phyloP scores from a whole-genome alignment of 257 asterid genomes.

The Lavandula angustifolia region DNA sequence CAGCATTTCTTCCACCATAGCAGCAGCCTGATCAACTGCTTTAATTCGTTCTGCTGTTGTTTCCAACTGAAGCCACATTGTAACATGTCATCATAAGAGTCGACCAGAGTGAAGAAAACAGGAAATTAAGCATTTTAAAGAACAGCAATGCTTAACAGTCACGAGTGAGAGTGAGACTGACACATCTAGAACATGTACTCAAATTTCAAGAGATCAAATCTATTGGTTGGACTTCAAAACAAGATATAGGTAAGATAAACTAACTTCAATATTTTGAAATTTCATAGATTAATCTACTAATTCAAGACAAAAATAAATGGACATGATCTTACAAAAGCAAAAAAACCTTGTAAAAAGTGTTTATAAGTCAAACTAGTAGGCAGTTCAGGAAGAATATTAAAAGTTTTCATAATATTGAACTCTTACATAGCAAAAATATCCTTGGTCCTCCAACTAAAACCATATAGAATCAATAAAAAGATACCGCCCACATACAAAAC shows the following conservation, averaged over 20 bases:
- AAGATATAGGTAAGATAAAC: conserved; percentile 4
- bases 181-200: conserved; percentile 21
- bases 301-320: neutral
- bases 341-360: neutral
- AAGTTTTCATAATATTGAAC: conserved; percentile 10
- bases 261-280: conserved; percentile 4
- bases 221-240: neutral
- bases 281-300: conserved; percentile 6
- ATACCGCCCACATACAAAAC: neutral
- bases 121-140: conserved; percentile 12
- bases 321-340: conserved; percentile 11
- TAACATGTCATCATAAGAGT: conserved; percentile 27
- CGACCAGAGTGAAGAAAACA: conserved; percentile 19
- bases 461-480: neutral
- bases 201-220: conserved; percentile 15
- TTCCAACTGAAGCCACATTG: conserved; percentile 68
- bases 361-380: neutral
- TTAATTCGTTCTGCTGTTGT: conserved; percentile 80
- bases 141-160: conserved; percentile 1
- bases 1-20: conserved; percentile 94
- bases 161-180: neutral
- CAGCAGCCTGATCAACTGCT: conserved; percentile 96
- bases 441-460: neutral
- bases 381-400: neutral
- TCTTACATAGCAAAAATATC: neutral